Conservation (phyloP, 257 asterid genomes). For the Petunia axillaris region DNA sequence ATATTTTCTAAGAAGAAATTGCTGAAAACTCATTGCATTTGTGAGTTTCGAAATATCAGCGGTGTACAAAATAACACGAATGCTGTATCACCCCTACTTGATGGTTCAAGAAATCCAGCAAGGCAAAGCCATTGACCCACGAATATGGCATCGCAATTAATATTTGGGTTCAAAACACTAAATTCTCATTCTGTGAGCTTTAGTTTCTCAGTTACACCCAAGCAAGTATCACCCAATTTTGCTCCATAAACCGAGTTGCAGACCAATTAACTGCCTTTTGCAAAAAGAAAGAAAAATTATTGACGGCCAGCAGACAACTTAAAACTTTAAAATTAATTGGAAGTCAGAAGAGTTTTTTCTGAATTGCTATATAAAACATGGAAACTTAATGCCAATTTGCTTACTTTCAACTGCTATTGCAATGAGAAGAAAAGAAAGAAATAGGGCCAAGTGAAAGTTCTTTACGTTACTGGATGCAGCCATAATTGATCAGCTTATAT, state of each 20-base stretch:
- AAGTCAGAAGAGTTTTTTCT: no score
- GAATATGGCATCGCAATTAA: conserved; percentile 35
- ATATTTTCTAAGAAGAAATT: no score
- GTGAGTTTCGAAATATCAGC: no score
- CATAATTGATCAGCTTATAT: not conserved
- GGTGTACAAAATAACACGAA: no score
- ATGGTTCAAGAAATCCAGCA: conserved; percentile 27
- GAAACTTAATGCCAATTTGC: not conserved
- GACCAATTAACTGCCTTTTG: not conserved
- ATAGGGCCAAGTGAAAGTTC: not conserved
- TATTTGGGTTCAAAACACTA: conserved; percentile 32
- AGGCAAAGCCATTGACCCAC: conserved; percentile 45
- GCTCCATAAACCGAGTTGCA: not conserved
- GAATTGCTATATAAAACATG: not conserved
- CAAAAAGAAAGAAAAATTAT: not conserved
- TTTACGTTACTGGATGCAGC: not conserved
- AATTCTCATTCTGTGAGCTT: not conserved
- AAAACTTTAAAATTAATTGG: no score
- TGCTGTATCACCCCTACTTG: no score
- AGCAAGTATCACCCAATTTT: not conserved
- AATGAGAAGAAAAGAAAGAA: not conserved
- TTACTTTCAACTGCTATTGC: not conserved
- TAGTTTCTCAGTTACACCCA: not conserved
- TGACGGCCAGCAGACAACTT: no score
- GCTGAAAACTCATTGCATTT: no score